These are phyloP conservation scores for Pistacia integerrima DNA, from an alignment of 345 rosid genomes.

Conservation along the genomic window DNA sequence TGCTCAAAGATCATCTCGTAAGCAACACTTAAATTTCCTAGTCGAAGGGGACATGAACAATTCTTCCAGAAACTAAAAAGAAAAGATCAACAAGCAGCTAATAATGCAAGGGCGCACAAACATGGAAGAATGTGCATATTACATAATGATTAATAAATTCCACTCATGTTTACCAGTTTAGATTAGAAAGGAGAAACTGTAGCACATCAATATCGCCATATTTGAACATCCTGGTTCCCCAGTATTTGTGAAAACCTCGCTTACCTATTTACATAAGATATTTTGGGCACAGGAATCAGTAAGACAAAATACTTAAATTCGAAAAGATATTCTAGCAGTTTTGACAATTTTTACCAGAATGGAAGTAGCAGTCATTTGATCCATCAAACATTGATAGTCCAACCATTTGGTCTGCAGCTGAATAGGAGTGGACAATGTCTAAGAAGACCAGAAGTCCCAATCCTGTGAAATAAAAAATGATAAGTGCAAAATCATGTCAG, in stretches of 20 bases:
- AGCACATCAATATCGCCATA: constrained; percentile 90
- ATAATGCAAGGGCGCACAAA: background rate
- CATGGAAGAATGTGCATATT: background rate
- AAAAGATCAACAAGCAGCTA: background rate
- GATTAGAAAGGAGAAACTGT: constrained; percentile 85
- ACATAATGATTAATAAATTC: background rate
- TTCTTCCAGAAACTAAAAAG: background rate
- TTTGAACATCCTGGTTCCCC: constrained; percentile 99
- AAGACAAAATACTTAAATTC: background rate
- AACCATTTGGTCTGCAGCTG: constrained; percentile 97
- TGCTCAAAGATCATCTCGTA: constrained; percentile 43
- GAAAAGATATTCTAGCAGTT: background rate
- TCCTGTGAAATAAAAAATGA: constrained; percentile 46
- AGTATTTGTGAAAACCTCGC: constrained; percentile 90
- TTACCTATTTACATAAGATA: constrained; percentile 57
- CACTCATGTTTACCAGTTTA: constrained; percentile 72
- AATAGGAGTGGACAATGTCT: constrained; percentile 93
- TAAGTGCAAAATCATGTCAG: background rate
- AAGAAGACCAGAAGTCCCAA: constrained; percentile 80
- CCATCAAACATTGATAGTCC: constrained; percentile 93
- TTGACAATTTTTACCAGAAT: constrained; percentile 57
- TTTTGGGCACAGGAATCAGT: constrained; percentile 5
- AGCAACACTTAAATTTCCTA: constrained; percentile 26
- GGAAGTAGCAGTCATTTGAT: constrained; percentile 96
- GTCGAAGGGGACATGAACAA: constrained; percentile 1